Evolutionary conservation across 352 stramenopile species (phyloP).

Genomic region (Phytophthora rubi): DNA sequence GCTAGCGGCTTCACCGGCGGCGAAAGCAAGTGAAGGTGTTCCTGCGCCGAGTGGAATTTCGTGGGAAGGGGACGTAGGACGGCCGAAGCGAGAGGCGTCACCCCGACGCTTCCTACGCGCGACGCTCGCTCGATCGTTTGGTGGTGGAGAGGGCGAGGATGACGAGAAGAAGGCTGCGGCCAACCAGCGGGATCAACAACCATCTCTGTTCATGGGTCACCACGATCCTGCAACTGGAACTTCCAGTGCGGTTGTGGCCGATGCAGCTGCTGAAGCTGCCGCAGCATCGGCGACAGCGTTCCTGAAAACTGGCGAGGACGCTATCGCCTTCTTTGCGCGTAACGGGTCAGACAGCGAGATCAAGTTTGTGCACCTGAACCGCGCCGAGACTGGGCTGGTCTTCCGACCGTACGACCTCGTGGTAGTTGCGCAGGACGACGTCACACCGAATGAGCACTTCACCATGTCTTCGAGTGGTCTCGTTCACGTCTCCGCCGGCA

Average conservation of each 20-base stretch:
- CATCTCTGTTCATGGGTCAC: conserved; percentile 52
- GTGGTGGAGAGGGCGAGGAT: conserved; percentile 22
- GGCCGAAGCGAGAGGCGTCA: conserved; percentile 59
- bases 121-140: conserved; percentile 44
- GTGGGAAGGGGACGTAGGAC: conserved; percentile 28
- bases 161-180: conserved; percentile 25
- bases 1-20: conserved; percentile 12
- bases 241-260: conserved; percentile 40
- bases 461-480: conserved; percentile 91
- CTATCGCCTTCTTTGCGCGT: conserved; percentile 94
- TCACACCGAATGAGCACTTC: conserved; percentile 86
- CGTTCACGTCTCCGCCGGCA: conserved; percentile 72
- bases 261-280: conserved; percentile 58
- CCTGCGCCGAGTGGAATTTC: conserved; percentile 7
- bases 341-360: conserved; percentile 91
- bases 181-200: conserved; percentile 39
- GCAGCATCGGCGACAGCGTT: conserved; percentile 60
- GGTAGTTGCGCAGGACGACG: conserved; percentile 85
- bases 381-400: conserved; percentile 58
- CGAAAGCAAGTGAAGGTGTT: conserved; percentile 13
- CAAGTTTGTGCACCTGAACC: conserved; percentile 96
- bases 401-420: conserved; percentile 94
- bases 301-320: conserved; percentile 87
- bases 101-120: conserved; percentile 72
- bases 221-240: conserved; percentile 55